Evolutionary conservation across 1,139 yeast species (phyloP), one percentile per base, ranked within the genome.

Genomic region (Hanseniaspora uvarum): DNA sequence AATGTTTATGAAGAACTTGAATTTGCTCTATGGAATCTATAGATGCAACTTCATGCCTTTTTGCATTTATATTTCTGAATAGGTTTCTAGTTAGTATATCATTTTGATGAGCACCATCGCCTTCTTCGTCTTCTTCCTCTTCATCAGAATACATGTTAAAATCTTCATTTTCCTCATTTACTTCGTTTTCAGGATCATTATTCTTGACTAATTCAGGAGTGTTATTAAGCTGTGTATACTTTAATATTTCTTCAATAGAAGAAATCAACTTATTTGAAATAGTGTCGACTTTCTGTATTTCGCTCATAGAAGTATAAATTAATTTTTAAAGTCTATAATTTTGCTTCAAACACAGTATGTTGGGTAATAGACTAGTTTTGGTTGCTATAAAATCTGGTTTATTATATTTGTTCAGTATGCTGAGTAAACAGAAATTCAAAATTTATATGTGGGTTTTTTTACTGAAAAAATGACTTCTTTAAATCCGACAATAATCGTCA

Each of bases 1-100:
- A 63, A 46, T 66, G 68, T 30, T 58, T 64, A 55, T 65, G 62
- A 3, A 65, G 61, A 61, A 65, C 57, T 56, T 60, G 58, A 6
- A 64, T 57, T 37, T 68, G 64, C 2, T 60, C 58, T 1, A 68
- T 65, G 2, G 67, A 65, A 23, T 53, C 56, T 16, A 47, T 53
- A 4, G 53, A 43, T 5, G 53, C 38, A 5, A 50, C 30, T 19
- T 50, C 48, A 23, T 50, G 53, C 33, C 53, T 50, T 28, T 50
- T 50, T 18, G 53, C 53, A 23, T 50, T 50, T 4, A 50, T 50
- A 30, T 50, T 50, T 50, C 53, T 50, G 16, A 50, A 14, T n/a
- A 50, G 18, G 26, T 50, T 50, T 43, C 53, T 41, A 5, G 53
- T 14, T 3, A 31, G 38, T 7, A 50, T 43, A 28, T 36, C 48